Evolutionary conservation across 1,139 yeast species (phyloP), one percentile per base, ranked within the genome.

Genomic region (Magnusiomyces sp.): DNA sequence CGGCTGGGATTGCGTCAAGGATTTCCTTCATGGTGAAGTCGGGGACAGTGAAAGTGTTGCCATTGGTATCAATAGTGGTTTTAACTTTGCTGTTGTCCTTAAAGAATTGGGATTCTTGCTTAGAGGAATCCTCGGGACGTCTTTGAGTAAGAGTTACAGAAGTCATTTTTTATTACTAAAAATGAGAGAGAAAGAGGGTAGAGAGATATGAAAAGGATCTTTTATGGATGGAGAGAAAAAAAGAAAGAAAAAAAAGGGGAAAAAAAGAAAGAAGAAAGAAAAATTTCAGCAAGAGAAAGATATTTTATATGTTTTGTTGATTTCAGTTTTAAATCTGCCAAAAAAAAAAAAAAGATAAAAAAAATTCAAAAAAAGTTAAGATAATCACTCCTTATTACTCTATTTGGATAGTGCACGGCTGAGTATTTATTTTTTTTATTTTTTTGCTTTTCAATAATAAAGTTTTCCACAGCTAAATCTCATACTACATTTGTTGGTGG

Each of bases 1-100:
- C 83, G 55, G 79, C 73, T 51, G 95, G 95, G 59, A 84, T 84
- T 41, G 81, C 86, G 51, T 76, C 75, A 60, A 84, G 70, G 56
- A 84, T 75, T 57, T 83, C 88, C 71, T 81, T 82, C 65, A 84
- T 82, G 57, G 89, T 70, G 70, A 72, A 81, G 60, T 81, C 86
- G 31, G 94, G 94, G 9, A 80, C 90, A 50, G 74, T 75, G 65
- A 83, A 85, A 52, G 72, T 78, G 50, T 80, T 71, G 37, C 94
- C 95, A 60, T 69, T 64, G 46, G 84, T 76, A 64, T 82, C 81
- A 51, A 74, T 67, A 45, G 61, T 57, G 45, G 54, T n/a, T 43
- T 53, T 49, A 46, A 50, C 52, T 34, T 47, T 44, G 29, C 58
- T 52, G 42, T 49, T 43, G 19, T 16, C 36, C 20, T 29, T 41